Evolutionary conservation across 257 asterid species (phyloP), one percentile per base, ranked within the genome.

Genomic region (Perilla frutescens): DNA sequence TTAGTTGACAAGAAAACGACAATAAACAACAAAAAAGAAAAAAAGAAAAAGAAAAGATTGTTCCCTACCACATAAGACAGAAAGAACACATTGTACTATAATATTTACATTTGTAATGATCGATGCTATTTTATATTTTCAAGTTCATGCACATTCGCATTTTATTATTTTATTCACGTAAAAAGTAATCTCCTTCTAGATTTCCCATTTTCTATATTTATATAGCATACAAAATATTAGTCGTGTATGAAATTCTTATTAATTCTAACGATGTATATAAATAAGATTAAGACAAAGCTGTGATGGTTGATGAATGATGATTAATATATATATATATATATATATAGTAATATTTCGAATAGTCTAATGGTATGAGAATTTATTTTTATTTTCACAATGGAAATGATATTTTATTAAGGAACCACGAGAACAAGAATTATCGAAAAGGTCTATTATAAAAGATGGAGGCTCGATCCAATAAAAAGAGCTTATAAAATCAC

Each of bases 21-120:
- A 75, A 70, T n/a, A 20, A 66, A 65, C 14, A 65, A 65, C 53
- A 45, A 6, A 29, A 15, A 11, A 20, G 57, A 45, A 55, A 8
- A 13, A 6, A 13, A 15, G 61, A 61, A 39, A 29, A 62, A 10
- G 55, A 59, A 62, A 68, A 55, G 64, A 63, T 57, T 61, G 79
- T 76, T 80, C 76, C 81, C 76, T 54, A 62, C 60, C 40, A 58
- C 72, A 71, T 41, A 64, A 70, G 79, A 80, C 81, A 80, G 39
- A 54, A 77, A 63, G 67, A 61, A 47, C 66, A 62, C 31, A 15
- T 50, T 66, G 72, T 75, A 59, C 73, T 66, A 71, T 71, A 66
- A 58, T 59, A 66, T 20, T 43, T 31, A 50, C 58, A 20, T 50
- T 59, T 26, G 66, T 47, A 26, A 60, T 68, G 49, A 75, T 36